Conservation (phyloP, 2,329 filamentous ascomycete genomes). For the Rhexocercosporidium sp. region DNA sequence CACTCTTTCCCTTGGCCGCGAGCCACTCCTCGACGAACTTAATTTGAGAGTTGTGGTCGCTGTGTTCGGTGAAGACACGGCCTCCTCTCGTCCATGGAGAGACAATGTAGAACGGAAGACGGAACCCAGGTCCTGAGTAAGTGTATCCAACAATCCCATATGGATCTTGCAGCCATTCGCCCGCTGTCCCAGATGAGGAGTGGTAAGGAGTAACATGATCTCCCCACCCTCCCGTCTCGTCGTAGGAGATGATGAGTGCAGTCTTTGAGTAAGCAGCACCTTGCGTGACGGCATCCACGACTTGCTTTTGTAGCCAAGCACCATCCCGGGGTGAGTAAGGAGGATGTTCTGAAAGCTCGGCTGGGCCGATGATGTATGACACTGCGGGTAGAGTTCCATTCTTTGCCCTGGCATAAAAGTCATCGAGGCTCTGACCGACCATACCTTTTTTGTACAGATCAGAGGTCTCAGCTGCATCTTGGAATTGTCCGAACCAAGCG, state of each 20-base stretch:
- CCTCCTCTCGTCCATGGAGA: slow-evolving; percentile 60
- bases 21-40: slow-evolving; percentile 59
- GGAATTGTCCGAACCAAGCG: slow-evolving; percentile 52
- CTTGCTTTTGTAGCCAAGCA: slow-evolving; percentile 58
- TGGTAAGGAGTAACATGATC: slow-evolving; percentile 60
- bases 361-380: slow-evolving; percentile 55
- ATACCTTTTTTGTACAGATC: slow-evolving; percentile 49
- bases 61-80: slow-evolving; percentile 58
- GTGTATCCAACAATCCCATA: slow-evolving; percentile 48
- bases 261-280: slow-evolving; percentile 51
- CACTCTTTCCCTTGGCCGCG: slow-evolving; percentile 47
- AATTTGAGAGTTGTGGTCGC: slow-evolving; percentile 61
- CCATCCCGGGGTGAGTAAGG: slow-evolving; percentile 59
- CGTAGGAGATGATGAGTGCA: slow-evolving; percentile 31
- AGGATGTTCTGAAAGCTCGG: slow-evolving; percentile 58
- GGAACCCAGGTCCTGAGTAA: slow-evolving; percentile 51
- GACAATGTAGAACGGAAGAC: slow-evolving; percentile 59
- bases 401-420: slow-evolving; percentile 56
- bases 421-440: slow-evolving; percentile 42
- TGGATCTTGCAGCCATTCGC: slow-evolving; percentile 58
- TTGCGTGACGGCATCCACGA: slow-evolving; percentile 55
- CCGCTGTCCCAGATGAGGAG: slow-evolving; percentile 53
- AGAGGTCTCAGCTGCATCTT: slow-evolving; percentile 46
- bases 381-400: slow-evolving; percentile 57
- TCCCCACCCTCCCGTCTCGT: slow-evolving; percentile 58